Evolutionary conservation across 2,329 filamentous ascomycete species (phyloP), one percentile per base, ranked within the genome.

Genomic region (Cryphonectria japonica): DNA sequence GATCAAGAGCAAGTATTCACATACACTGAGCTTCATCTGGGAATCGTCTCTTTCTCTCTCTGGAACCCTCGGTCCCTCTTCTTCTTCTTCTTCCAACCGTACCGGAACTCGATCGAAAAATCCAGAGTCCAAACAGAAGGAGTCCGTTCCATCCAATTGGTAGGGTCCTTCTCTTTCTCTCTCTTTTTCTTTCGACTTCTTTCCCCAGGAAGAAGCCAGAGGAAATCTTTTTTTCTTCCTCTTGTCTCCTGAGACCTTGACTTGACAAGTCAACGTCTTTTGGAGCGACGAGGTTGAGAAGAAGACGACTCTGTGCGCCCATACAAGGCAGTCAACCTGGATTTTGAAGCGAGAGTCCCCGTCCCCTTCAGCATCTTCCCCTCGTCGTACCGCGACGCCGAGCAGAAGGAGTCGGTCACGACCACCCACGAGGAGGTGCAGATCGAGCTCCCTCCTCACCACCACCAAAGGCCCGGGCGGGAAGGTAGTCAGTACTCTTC

Each of bases 321-420:
- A 78, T 77, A 78, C 85, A 90, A 92, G 91, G 91, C 92, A 92
- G 93, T 87, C 93, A 98, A 94, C 88, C 95, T 98, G 95, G 95
- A 98, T 93, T 98, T 97, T 96, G 95, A 97, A 93, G 94, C 95
- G 87, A 93, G 94, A 86, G 93, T 98, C 86, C 94, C 95, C 89
- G 96, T 98, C 86, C 95, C 95, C 87, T 97, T 98, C 91, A 98
- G 94, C 93, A 93, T 98, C 92, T 98, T 98, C 91, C 95, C 95
- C 88, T 97, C 94, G 85, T 93, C 94, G 86, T 98, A 98, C 90
- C 67, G 70, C 60, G 67, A 72, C 68, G 69, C 68, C 70, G 68
- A 71, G 65, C 66, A 72, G 71, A 90, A 92, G 83, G 87, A 87
- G 82, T 82, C 81, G 79, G 82, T 79, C 73, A 79, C 78, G 69